A percentile compares a stretch with the other conserved stretches of the same genome.
Conservation (phyloP, 768 basidiomycete genomes). For the Xerocomellus chrysenteron region DNA sequence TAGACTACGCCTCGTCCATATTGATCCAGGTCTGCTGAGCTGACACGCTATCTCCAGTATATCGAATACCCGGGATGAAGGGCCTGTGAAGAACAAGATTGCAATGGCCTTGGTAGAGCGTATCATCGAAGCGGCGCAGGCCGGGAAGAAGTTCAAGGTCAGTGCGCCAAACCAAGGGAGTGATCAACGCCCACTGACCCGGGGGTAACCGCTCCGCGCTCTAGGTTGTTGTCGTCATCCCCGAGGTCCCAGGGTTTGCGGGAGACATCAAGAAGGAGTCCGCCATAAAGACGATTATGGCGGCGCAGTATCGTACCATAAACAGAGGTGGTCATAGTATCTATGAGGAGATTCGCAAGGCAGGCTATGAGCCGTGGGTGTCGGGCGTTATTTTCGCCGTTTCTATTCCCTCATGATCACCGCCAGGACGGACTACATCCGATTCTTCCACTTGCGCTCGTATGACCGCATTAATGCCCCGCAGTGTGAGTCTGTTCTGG, state of each 20-base stretch:
- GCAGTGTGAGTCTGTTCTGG: slow-evolving; percentile 39
- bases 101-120: slow-evolving; percentile 81
- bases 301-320: slow-evolving; percentile 83
- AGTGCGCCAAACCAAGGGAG: not conserved
- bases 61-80: slow-evolving; percentile 62
- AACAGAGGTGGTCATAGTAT: slow-evolving; percentile 87
- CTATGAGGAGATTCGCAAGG: slow-evolving; percentile 76
- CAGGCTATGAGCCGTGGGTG: slow-evolving; percentile 75
- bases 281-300: slow-evolving; percentile 80
- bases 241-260: slow-evolving; percentile 89
- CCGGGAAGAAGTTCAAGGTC: slow-evolving; percentile 77
- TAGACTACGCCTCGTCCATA: not conserved
- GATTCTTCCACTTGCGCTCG: slow-evolving; percentile 88
- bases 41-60: slow-evolving; percentile 49
- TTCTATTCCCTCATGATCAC: not conserved
- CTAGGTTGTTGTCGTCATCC: slow-evolving; percentile 83
- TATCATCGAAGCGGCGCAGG: slow-evolving; percentile 74
- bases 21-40: slow-evolving; percentile 1
- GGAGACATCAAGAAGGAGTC: slow-evolving; percentile 72
- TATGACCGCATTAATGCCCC: slow-evolving; percentile 92
- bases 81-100: slow-evolving; percentile 78
- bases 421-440: slow-evolving; percentile 74
- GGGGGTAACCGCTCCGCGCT: not conserved
- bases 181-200: not conserved
- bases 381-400: not conserved